Base-by-base conservation (phyloP, 2,329 filamentous ascomycete species). In the Epichloe brachyelytri region DNA sequence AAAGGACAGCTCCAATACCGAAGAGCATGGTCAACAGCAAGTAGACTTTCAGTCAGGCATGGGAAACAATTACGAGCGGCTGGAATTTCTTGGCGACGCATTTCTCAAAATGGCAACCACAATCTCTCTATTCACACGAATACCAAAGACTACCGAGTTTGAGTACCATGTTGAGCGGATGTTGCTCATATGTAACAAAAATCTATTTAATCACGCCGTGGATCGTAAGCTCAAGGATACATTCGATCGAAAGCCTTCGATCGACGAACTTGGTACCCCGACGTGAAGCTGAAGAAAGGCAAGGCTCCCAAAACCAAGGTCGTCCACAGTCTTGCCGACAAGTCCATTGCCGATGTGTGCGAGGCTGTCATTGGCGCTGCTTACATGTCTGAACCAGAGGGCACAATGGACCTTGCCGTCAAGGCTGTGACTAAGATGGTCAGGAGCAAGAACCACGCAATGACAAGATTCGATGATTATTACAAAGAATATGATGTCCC, bases 21-120 rank as follows among this genome's bases (percentile, higher is more conserved):
- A 85, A 7, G 87, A 95, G 38, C 78, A 88, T 54, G 74, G 72
- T 0, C 71, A 77, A 36, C 75, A 84, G 51, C 79, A 85, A 39
- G 68, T 88, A 49, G 86, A 89, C 57, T 82, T 90, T 45, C 86
- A 89, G 58, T 73, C 78, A 46, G 90, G 89, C 3, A 95, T 95
- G 88, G 88, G 89, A 1, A 84, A 83, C 39, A 97, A 97, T 59
- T 98, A 98, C 60, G 93, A 98, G 65, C 80, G 93, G 12, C 75
- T 97, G 0, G 93, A 98, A 61, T 95, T 96, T 53, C 75, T 97
- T 2, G 93, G 93, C 0, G 93, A 98, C 64, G 86, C 85, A 36
- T 95, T 96, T 60, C 74, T 98, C 53, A 98, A 98, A 68, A 91
- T 96, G 83, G 88, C 87, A 11, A 96, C 91, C 0, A 91, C 90